Base-by-base conservation (phyloP, 2,329 filamentous ascomycete species). In the Neopestalotiopsis rosae region DNA sequence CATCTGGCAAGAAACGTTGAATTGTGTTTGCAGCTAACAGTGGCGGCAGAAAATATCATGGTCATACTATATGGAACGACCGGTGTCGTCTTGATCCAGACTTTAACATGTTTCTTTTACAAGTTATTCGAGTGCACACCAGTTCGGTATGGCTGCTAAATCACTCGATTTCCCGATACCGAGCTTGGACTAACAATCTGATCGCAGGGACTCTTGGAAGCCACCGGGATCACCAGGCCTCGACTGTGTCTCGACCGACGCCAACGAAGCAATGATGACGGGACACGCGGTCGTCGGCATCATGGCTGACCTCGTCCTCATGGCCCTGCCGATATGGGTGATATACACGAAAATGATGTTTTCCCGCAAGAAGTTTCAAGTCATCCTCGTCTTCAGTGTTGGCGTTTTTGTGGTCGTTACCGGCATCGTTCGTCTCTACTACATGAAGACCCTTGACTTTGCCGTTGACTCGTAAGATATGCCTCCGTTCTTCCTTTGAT, bases 241-340 rank as follows among this genome's bases (percentile, higher is more conserved):
- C 12, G 7, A 63, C 34, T 63, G 61, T 5, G 38, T 20, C 20
- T 38, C 30, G 13, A 24, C 61, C 30, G 13, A 45, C n/a, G 30
- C 28, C 28, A 42, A 63, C 28, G 34, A 63, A 24, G 28, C 30
- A 28, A 63, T 63, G 61, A 63, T 63, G 61, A 24, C 34, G 7
- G 34, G 13, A 3, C 61, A 63, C n/a, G n/a, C 28, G 6, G 13
- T 42, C 14, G 20, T 42, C 17, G 61, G 61, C 34, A 63, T 63
- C 61, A 45, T 77, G 32, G 73, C 82, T 6, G 81, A 83, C 45
- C 65, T 79, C 12, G 69, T 74, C 40, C 74, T 83, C 13, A 69
- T 83, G 30, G 70, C 74, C 4, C 71, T 83, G 32, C 79, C 81
- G 2, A 76, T 80, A n/a, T 82, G 78, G 78, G 77, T 81, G 12